Conservation (phyloP, 2,329 filamentous ascomycete species). For the Corniculantispora saksenae region DNA sequence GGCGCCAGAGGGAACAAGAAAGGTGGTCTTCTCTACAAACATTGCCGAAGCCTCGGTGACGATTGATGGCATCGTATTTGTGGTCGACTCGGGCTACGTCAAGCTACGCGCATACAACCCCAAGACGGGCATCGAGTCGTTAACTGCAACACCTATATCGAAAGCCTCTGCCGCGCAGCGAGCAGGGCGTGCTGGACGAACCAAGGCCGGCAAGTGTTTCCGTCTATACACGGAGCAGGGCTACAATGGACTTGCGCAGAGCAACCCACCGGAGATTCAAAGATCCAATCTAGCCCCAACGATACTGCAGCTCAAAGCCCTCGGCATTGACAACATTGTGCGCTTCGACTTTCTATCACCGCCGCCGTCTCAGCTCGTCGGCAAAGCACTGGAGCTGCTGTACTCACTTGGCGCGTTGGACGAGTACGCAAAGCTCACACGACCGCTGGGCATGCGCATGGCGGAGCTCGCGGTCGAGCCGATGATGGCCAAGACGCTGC, state of each 20-base stretch:
- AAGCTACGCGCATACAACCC: constrained; percentile 88
- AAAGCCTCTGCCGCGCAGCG: constrained; percentile 92
- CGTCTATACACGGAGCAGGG: constrained; percentile 81
- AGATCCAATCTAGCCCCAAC: constrained; percentile 86
- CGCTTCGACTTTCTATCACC: constrained; percentile 87
- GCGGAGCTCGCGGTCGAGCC: constrained; percentile 91
- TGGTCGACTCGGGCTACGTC: constrained; percentile 87
- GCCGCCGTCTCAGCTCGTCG: constrained; percentile 81
- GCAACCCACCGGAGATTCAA: constrained; percentile 87
- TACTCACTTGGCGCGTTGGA: constrained; percentile 86
- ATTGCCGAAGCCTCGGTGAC: constrained; percentile 96
- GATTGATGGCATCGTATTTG: constrained; percentile 87
- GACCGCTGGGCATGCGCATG: constrained; percentile 85
- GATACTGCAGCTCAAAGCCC: constrained; percentile 86
- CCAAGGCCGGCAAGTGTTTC: constrained; percentile 89
- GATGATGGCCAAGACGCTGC: constrained; percentile 89
- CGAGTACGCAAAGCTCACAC: constrained; percentile 85
- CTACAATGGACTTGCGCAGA: constrained; percentile 65
- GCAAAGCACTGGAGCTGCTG: constrained; percentile 83
- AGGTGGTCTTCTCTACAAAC: constrained; percentile 92
- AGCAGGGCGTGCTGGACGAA: constrained; percentile 86
- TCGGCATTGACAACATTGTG: constrained; percentile 92
- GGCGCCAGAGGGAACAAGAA: constrained; percentile 76
- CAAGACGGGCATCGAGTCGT: constrained; percentile 79
- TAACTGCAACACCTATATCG: constrained; percentile 80